Percentiles rank a stretch among this genome's conserved stretches.
These are phyloP conservation scores for Phytopythium delawarense DNA, from an alignment of 352 stramenopile genomes.

Conservation along the genomic window DNA sequence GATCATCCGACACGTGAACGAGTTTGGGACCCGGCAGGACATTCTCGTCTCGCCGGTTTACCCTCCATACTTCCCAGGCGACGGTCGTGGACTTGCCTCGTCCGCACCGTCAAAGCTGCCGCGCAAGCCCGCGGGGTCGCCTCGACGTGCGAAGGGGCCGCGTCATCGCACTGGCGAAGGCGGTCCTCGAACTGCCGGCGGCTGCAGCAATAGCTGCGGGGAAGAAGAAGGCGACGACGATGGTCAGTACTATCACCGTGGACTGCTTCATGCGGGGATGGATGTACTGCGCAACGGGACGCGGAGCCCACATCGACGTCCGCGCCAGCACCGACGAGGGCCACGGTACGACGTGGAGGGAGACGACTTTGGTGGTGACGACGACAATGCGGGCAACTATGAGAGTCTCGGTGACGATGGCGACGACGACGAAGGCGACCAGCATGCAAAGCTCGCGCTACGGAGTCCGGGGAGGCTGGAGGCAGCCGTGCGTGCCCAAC, in stretches of 20 bases:
- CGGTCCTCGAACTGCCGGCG: background rate
- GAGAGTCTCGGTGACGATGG: slow-evolving; percentile 12
- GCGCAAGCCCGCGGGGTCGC: background rate
- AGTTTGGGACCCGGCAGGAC: slow-evolving; percentile 54
- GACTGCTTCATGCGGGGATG: slow-evolving; percentile 57
- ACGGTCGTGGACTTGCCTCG: background rate
- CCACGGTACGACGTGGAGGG: slow-evolving; percentile 15
- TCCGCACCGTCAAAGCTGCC: background rate
- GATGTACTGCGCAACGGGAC: slow-evolving; percentile 38
- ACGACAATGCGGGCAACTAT: slow-evolving; percentile 7
- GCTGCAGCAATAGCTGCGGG: background rate
- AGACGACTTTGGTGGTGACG: slow-evolving; percentile 11
- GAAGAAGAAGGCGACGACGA: background rate
- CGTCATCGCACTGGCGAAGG: background rate
- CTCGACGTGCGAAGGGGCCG: slow-evolving; percentile 10
- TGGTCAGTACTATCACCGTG: slow-evolving; percentile 29
- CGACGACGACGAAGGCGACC: background rate
- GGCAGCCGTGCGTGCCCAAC: slow-evolving; percentile 29
- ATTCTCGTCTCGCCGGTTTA: slow-evolving; percentile 55
- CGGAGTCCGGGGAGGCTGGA: slow-evolving; percentile 32
- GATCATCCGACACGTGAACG: slow-evolving; percentile 62
- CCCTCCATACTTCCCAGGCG: slow-evolving; percentile 37
- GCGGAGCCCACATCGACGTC: slow-evolving; percentile 7
- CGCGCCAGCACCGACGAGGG: background rate
- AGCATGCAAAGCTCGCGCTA: slow-evolving; percentile 2